Evolutionary conservation across 192 early-diverging fungal genomes (phyloP).

Genomic region (Coemansia sp.): DNA sequence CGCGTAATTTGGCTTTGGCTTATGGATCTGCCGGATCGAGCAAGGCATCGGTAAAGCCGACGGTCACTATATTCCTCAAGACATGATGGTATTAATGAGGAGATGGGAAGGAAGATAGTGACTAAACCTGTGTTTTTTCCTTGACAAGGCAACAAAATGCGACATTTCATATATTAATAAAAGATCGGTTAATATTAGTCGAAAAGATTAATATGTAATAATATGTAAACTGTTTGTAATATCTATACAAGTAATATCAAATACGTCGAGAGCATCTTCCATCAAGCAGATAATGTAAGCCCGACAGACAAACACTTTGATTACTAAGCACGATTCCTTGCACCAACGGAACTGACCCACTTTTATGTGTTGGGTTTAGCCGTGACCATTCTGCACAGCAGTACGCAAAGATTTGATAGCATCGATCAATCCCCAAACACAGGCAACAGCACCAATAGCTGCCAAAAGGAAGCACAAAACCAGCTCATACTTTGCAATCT

Average conservation of each 20-base stretch:
- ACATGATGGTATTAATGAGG: neutral
- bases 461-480: slow-evolving; percentile 27
- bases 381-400: slow-evolving; percentile 23
- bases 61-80: slow-evolving; percentile 22
- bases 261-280: too few species aligned
- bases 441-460: slow-evolving; percentile 31
- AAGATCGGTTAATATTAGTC: too few species aligned
- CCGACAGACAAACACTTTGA: too few species aligned
- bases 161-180: too few species aligned
- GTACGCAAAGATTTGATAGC: slow-evolving; percentile 30
- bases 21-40: slow-evolving; percentile 20
- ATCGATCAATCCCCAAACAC: slow-evolving; percentile 46
- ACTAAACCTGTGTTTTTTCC: neutral
- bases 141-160: too few species aligned
- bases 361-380: too few species aligned
- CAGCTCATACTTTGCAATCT: slow-evolving; percentile 37
- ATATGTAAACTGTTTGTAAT: too few species aligned
- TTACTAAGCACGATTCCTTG: too few species aligned
- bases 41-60: slow-evolving; percentile 12
- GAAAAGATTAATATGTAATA: too few species aligned
- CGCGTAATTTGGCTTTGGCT: slow-evolving; percentile 38
- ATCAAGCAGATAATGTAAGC: too few species aligned
- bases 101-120: neutral
- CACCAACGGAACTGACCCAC: too few species aligned
- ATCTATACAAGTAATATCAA: too few species aligned